Base-by-base conservation (phyloP, 2,329 filamentous ascomycete species). In the Corynespora cassiicola region DNA sequence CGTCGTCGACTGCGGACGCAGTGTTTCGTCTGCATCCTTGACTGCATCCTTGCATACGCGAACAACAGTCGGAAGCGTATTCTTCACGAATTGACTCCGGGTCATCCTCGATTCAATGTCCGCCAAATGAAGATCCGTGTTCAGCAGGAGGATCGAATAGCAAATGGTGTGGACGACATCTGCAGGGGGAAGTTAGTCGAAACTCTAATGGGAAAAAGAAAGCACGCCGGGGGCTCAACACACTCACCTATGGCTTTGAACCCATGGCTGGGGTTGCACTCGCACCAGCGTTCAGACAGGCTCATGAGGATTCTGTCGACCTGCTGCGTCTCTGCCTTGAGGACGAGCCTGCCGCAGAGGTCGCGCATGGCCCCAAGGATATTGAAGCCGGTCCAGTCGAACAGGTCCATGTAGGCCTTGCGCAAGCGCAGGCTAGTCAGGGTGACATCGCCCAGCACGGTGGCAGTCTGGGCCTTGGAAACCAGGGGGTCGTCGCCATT, bases 101-200 rank as follows among this genome's bases (percentile, higher is more conserved):
- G 92, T 97, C 94, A 99, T 99, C 74, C 95, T 95, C 56, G 88
- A 84, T 46, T 95, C 90, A 54, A 97, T 96, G 62, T 97, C 91
- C 42, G 92, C 94, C 60, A 97, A 70, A 61, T 99, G 92, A 39
- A 99, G 76, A 73, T 99, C 94, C 21, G 94, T 99, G 61, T 99
- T 99, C 48, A 99, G 79, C 8, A 99, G 78, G 61, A 99, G 85
- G 50, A 99, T 84, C 1, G 94, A 96, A 69, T 97, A 99, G 71
- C 90, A 95, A 49, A 97, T 95, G 16, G 91, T 96, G 66, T 99
- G 92, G 12, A 99, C 91, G 31, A 97, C 87, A 72, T 97, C 92
- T 87, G 58, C 7, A 20, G 15, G 5, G 7, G n/a, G n/a, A 28
- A 21, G 49, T 76, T 55, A 73, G 70, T n/a, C 48, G 31, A 20